Base-by-base conservation (phyloP, 352 stramenopile species). In the Phytophthora sp. region DNA sequence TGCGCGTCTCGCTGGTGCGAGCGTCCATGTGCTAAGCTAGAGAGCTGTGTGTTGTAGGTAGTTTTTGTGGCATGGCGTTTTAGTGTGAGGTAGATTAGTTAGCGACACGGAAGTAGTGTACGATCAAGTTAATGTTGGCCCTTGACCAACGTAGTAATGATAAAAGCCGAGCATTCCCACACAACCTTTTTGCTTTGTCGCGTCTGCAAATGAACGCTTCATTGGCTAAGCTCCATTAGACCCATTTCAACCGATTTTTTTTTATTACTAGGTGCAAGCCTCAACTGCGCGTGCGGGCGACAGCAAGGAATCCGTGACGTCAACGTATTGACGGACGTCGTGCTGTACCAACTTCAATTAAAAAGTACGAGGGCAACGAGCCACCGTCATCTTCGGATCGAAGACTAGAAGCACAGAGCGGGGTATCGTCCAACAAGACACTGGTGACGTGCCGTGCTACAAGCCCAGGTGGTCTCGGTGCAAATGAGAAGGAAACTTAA, bases 1-100 rank as follows among this genome's bases (percentile, higher is more conserved):
- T 82, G n/a, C 74, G 63, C 13, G 71, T 82, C n/a, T 82, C 71
- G 42, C 54, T 82, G 8, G 68, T 79, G 6, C 74, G 74, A 62
- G 68, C 74, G 6, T 82, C 74, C 46, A 69, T 77, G 67, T 73
- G 66, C 56, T 82, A 76, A 44, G n/a, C n/a, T n/a, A 36, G 16
- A 31, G 36, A 60, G 55, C 50, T 57, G 31, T 66, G 39, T 65
- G 46, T 62, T n/a, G n/a, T n/a, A n/a, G n/a, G n/a, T n/a, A n/a
- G n/a, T n/a, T n/a, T n/a, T n/a, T n/a, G n/a, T n/a, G n/a, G 54
- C 52, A 71, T 72, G 20, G 47, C 38, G 66, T 70, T 50, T 49
- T 55, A 51, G 52, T 57, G 53, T 64, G 41, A 61, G 44, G 51
- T 61, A 72, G 59, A 57, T 56, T 59, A 69, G 57, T 70, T 63